Conservation (phyloP, 768 basidiomycete species). For the Psilocybe sp. region DNA sequence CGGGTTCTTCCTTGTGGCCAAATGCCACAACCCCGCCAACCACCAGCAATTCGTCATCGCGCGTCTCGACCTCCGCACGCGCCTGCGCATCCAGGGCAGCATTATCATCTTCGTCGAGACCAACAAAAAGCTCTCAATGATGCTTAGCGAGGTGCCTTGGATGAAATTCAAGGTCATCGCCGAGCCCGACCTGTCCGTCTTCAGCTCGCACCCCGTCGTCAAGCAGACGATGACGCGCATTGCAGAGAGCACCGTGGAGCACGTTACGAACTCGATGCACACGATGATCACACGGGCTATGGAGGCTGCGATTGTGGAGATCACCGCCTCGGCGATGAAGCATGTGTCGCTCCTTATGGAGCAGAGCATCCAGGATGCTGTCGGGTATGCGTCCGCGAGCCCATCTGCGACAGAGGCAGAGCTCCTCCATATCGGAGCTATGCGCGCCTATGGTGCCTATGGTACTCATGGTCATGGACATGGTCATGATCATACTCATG, state of each 20-base stretch:
- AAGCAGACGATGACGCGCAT: constrained; percentile 17
- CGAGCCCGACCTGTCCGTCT: constrained; percentile 20
- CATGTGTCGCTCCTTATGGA: constrained; percentile 14
- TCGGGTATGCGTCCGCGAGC: constrained; percentile 11
- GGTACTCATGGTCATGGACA: background rate
- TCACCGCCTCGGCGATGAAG: constrained; percentile 18
- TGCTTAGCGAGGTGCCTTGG: constrained; percentile 24
- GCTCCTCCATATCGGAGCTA: constrained; percentile 8
- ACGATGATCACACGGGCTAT: constrained; percentile 15
- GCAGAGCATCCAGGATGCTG: constrained; percentile 8
- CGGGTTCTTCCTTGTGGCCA: constrained; percentile 10
- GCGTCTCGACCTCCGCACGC: constrained; percentile 13
- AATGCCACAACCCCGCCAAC: constrained; percentile 9
- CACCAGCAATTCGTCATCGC: constrained; percentile 9
- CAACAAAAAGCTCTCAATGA: constrained; percentile 17
- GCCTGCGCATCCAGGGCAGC: constrained; percentile 13
- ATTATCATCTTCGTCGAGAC: constrained; percentile 15
- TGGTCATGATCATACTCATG: background rate
- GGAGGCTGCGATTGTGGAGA: constrained; percentile 14
- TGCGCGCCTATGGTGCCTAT: constrained; percentile 1
- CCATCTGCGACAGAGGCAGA: constrained; percentile 16
- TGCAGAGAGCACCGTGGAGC: constrained; percentile 19
- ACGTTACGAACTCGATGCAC: constrained; percentile 16
- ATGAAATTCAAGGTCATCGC: constrained; percentile 26
- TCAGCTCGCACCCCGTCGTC: constrained; percentile 17